These are phyloP conservation scores for Azolla pinnata DNA, from an alignment of 75 land plant species.

Conservation along the genomic window DNA sequence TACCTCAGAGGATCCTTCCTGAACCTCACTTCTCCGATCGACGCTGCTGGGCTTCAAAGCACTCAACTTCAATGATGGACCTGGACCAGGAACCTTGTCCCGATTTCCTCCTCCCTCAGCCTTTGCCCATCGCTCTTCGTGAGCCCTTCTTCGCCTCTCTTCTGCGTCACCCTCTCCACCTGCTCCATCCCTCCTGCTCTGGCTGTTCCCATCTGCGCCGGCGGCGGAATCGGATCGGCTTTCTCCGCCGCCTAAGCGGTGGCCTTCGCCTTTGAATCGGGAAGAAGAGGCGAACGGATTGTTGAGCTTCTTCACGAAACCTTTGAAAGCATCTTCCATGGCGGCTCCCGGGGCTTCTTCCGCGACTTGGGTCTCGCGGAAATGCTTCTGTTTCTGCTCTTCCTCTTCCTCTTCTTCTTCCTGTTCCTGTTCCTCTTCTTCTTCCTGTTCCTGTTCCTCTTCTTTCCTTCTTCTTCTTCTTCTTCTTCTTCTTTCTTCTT, in stretches of 20 bases:
- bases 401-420: too few relatives aligned
- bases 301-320: constrained; percentile 69
- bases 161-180: too few relatives aligned
- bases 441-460: too few relatives aligned
- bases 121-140: constrained; percentile 21
- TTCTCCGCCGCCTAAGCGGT: constrained; percentile 31
- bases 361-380: background rate
- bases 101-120: background rate
- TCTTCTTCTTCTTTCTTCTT: too few relatives aligned
- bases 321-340: constrained; percentile 75
- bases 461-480: too few relatives aligned
- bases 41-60: background rate
- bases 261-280: constrained; percentile 62
- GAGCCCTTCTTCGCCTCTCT: constrained; percentile 8
- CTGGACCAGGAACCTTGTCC: background rate
- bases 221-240: constrained; percentile 16
- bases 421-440: too few relatives aligned
- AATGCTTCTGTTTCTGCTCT: too few relatives aligned
- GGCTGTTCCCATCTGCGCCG: constrained; percentile 2
- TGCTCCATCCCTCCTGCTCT: constrained; percentile 2
- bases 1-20: background rate
- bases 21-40: background rate
- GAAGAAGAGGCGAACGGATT: constrained; percentile 51
- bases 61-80: background rate
- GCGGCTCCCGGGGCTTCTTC: background rate